phyloP scores from a whole-genome alignment of 768 basidiomycete genomes.

The Leccinellum rugosiceps region DNA sequence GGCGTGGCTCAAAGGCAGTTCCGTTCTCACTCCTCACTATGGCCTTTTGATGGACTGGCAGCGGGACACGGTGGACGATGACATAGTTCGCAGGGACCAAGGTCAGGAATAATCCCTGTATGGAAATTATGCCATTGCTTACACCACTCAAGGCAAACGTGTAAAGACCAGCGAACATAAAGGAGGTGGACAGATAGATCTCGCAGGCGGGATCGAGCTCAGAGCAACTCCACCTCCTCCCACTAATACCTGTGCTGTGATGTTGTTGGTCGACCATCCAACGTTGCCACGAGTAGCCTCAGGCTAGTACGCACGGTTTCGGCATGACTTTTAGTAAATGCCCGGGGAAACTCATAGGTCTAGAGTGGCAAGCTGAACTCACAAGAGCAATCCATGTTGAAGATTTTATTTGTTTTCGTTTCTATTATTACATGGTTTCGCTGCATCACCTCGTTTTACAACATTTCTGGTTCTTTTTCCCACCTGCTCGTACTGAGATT shows the following conservation, averaged over 20 bases:
- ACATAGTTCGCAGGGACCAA: slow-evolving; percentile 39
- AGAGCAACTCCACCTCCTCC: slow-evolving; percentile 21
- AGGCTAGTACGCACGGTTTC: background rate
- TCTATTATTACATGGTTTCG: background rate
- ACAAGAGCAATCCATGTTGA: background rate
- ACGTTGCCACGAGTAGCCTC: background rate
- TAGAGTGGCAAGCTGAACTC: background rate
- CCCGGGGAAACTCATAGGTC: background rate
- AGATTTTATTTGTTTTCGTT: background rate
- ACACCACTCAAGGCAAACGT: slow-evolving; percentile 51
- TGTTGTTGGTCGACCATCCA: background rate
- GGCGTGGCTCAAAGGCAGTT: slow-evolving; percentile 38
- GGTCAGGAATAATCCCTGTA: slow-evolving; percentile 42
- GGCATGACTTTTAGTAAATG: background rate
- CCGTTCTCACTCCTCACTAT: slow-evolving; percentile 47
- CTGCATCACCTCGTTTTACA: slow-evolving; percentile 1
- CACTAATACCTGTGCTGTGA: slow-evolving; percentile 1
- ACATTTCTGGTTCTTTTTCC: background rate
- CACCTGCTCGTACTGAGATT: background rate
- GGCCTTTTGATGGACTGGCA: slow-evolving; percentile 41
- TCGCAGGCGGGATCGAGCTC: slow-evolving; percentile 65
- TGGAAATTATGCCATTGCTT: slow-evolving; percentile 56
- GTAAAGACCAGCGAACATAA: slow-evolving; percentile 35
- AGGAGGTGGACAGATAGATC: slow-evolving; percentile 59
- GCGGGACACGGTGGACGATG: slow-evolving; percentile 36